A percentile compares a stretch with the other conserved stretches of the same genome.
Evolutionary conservation across 176 grass and related monocot species (phyloP).

Genomic region (Bothriochloa decipiens): DNA sequence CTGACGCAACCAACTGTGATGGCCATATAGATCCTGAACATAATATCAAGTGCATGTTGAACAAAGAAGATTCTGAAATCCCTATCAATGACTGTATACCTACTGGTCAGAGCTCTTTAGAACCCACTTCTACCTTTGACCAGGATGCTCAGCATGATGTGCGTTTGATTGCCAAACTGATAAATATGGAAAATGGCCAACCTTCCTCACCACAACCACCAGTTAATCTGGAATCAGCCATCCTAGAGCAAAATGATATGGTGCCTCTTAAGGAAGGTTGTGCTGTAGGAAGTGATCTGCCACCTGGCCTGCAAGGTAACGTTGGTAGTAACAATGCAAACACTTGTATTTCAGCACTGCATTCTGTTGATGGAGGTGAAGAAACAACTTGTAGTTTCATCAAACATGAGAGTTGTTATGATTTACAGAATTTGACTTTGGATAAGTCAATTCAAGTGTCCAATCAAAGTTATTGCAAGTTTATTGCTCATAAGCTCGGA

Average conservation of each 20-base stretch:
- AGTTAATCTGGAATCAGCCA: constrained; percentile 36
- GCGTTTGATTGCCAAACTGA: neutral
- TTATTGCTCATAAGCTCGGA: constrained; percentile 28
- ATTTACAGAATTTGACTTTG: constrained; percentile 23
- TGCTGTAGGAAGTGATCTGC: constrained; percentile 27
- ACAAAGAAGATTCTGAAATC: constrained; percentile 53
- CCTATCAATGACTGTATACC: constrained; percentile 49
- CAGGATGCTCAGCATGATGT: constrained; percentile 33
- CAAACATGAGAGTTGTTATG: constrained; percentile 36
- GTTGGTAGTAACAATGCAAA: constrained; percentile 37
- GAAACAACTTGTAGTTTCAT: constrained; percentile 30
- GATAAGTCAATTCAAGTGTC: constrained; percentile 25
- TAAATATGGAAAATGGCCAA: constrained; percentile 43
- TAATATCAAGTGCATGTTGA: constrained; percentile 41
- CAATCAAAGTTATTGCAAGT: constrained; percentile 30
- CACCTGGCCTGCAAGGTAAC: constrained; percentile 21
- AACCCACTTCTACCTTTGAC: constrained; percentile 13
- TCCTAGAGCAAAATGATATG: constrained; percentile 27
- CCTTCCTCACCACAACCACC: neutral
- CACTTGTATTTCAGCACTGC: neutral
- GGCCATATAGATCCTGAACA: neutral
- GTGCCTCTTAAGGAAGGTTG: constrained; percentile 37
- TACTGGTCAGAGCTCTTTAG: constrained; percentile 24
- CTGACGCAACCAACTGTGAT: no score
- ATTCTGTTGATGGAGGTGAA: constrained; percentile 35